These are phyloP conservation scores for Arthrobotrys sinensis DNA, from an alignment of 2,329 filamentous ascomycete species.

Conservation along the genomic window DNA sequence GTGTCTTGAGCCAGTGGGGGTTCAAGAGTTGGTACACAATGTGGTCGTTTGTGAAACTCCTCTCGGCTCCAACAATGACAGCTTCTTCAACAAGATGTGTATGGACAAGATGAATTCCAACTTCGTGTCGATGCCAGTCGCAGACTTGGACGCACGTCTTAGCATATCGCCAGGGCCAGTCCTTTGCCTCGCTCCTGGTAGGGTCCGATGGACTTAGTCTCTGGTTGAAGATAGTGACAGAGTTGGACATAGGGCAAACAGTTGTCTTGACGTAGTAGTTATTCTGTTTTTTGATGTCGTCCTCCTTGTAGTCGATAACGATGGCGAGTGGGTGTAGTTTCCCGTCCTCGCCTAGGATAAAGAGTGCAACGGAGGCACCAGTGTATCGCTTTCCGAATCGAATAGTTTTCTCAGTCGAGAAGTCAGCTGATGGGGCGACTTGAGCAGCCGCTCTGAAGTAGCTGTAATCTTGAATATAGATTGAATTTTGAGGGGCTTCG, in stretches of 20 bases:
- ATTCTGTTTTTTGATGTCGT: constrained; percentile 62
- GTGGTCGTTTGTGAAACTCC: constrained; percentile 68
- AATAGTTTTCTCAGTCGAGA: constrained; percentile 64
- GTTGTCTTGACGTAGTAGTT: constrained; percentile 12
- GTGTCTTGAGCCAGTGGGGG: constrained; percentile 72
- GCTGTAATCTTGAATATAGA: constrained; percentile 65
- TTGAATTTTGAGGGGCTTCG: constrained; percentile 25
- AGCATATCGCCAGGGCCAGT: constrained; percentile 73
- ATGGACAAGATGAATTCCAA: constrained; percentile 70
- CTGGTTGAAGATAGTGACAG: constrained; percentile 71
- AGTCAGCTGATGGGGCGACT: constrained; percentile 17
- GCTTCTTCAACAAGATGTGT: constrained; percentile 71
- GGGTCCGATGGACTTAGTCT: constrained; percentile 66
- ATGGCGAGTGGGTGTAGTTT: constrained; percentile 71
- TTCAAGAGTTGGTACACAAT: constrained; percentile 69
- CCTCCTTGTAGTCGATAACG: constrained; percentile 70
- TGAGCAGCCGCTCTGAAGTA: constrained; percentile 62
- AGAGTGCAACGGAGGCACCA: constrained; percentile 69
- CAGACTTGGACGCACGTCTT: constrained; percentile 71
- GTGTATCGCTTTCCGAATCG: constrained; percentile 66
- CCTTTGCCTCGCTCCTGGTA: constrained; percentile 66
- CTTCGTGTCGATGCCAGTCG: constrained; percentile 71
- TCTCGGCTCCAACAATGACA: constrained; percentile 70
- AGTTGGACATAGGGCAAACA: constrained; percentile 65
- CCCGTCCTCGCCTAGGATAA: constrained; percentile 68